Conservation (phyloP, 495 filamentous ascomycete species). For the Neurospora pannonica region DNA sequence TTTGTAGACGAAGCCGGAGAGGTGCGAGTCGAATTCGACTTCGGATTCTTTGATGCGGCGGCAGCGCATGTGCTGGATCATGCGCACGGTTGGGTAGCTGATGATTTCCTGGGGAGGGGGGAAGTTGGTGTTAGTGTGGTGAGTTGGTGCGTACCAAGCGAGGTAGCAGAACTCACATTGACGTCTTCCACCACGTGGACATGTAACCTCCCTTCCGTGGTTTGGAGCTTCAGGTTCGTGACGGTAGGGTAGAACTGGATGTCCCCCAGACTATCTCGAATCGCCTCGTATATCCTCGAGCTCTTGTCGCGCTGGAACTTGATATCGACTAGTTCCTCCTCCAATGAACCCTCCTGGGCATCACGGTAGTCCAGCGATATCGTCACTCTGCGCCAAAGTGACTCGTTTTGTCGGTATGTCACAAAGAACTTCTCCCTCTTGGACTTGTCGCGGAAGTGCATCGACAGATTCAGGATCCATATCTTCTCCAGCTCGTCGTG, state of each 20-base stretch:
- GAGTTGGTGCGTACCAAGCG: not conserved
- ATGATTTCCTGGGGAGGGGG: conserved; percentile 59
- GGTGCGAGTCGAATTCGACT: conserved; percentile 77
- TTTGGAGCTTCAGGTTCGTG: conserved; percentile 92
- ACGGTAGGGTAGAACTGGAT: conserved; percentile 95
- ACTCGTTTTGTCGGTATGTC: conserved; percentile 71
- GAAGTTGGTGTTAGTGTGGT: conserved; percentile 11
- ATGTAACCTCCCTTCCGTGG: conserved; percentile 78
- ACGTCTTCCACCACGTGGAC: conserved; percentile 98
- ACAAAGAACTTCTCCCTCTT: conserved; percentile 98
- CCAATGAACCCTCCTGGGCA: conserved; percentile 71
- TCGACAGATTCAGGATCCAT: conserved; percentile 97
- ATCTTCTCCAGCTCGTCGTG: conserved; percentile 73
- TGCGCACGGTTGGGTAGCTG: conserved; percentile 65
- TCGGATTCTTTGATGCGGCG: conserved; percentile 59
- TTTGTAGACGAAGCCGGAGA: conserved; percentile 97
- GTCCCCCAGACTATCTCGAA: conserved; percentile 79
- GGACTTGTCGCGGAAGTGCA: conserved; percentile 95
- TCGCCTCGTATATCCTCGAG: conserved; percentile 90
- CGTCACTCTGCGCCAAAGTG: conserved; percentile 78
- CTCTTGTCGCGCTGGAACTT: conserved; percentile 89
- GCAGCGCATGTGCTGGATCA: conserved; percentile 67
- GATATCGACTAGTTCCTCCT: conserved; percentile 66
- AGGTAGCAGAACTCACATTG: conserved; percentile 41
- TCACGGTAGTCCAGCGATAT: conserved; percentile 90